These are phyloP conservation scores for Moesziomyces sp. DNA, from an alignment of 1,284 basidiomycete genomes.

Conservation along the genomic window DNA sequence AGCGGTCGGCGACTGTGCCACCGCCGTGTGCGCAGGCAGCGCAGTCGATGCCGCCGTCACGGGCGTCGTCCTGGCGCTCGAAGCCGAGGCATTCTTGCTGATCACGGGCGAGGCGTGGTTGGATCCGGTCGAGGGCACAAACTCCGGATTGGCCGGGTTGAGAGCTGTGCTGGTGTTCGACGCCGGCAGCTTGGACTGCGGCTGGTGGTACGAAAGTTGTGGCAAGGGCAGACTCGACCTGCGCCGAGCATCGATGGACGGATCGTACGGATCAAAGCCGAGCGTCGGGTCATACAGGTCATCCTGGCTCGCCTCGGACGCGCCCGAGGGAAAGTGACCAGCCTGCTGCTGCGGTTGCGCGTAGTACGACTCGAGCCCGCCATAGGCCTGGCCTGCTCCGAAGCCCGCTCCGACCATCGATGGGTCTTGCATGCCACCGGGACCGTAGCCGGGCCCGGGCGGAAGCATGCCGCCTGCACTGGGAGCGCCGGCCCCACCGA, in stretches of 20 bases:
- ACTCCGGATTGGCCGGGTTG: conserved; percentile 55
- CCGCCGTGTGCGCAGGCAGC: conserved; percentile 11
- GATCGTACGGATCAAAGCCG: conserved; percentile 46
- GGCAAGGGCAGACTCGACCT: conserved; percentile 44
- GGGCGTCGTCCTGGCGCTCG: neutral
- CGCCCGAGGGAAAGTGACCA: conserved; percentile 29
- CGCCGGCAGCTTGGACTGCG: conserved; percentile 14
- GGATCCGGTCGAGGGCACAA: conserved; percentile 48
- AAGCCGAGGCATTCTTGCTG: conserved; percentile 17
- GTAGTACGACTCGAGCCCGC: conserved; percentile 23
- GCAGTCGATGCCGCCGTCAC: conserved; percentile 5
- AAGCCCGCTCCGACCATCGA: conserved; percentile 26
- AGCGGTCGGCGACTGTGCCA: conserved; percentile 28
- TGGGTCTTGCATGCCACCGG: conserved; percentile 23
- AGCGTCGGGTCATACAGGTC: conserved; percentile 46
- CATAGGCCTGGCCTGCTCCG: conserved; percentile 13
- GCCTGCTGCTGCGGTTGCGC: conserved; percentile 12
- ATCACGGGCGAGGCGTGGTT: conserved; percentile 42
- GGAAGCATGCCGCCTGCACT: conserved; percentile 23
- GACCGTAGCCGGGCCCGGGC: conserved; percentile 12
- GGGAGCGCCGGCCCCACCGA: conserved; percentile 10
- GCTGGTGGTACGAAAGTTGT: conserved; percentile 19
- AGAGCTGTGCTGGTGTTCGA: conserved; percentile 24
- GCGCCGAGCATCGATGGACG: conserved; percentile 36
- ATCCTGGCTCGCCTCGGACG: conserved; percentile 42